These are phyloP conservation scores for Colletotrichum sansevieriae DNA, from an alignment of 2,329 filamentous ascomycete genomes.

Conservation along the genomic window DNA sequence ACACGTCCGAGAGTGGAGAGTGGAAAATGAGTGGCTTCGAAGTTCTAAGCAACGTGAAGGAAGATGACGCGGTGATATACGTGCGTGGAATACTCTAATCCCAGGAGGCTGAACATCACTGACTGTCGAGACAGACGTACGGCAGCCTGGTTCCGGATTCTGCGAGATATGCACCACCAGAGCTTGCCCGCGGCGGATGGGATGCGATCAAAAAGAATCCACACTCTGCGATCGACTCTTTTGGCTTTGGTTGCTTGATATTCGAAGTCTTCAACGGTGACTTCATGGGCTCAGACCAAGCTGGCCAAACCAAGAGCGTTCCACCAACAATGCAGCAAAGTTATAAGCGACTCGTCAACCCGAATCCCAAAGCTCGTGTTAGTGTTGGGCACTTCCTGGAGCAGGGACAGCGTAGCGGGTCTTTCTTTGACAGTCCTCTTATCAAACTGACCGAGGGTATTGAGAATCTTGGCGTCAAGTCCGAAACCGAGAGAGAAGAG, in stretches of 20 bases:
- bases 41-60: constrained; percentile 92
- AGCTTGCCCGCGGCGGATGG: constrained; percentile 90
- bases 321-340: constrained; percentile 90
- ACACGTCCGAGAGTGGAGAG: constrained; percentile 94
- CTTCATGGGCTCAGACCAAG: constrained; percentile 81
- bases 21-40: constrained; percentile 98
- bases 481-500: constrained; percentile 83
- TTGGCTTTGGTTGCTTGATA: constrained; percentile 85
- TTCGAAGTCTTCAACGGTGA: constrained; percentile 93
- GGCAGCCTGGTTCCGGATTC: constrained; percentile 90
- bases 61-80: constrained; percentile 94
- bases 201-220: constrained; percentile 88
- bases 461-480: constrained; percentile 91
- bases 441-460: constrained; percentile 95
- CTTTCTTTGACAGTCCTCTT: constrained; percentile 93
- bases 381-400: constrained; percentile 90
- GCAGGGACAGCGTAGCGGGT: constrained; percentile 83
- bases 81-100: not conserved
- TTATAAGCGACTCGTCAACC: constrained; percentile 90
- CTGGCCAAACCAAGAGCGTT: constrained; percentile 86
- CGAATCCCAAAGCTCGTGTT: constrained; percentile 89
- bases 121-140: constrained; percentile 71
- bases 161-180: constrained; percentile 86
- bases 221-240: constrained; percentile 86
- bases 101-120: constrained; percentile 10